A percentile compares a stretch with the other conserved stretches of the same genome.
Conservation (phyloP, 2,329 filamentous ascomycete species). For the Neopestalotiopsis sp. region DNA sequence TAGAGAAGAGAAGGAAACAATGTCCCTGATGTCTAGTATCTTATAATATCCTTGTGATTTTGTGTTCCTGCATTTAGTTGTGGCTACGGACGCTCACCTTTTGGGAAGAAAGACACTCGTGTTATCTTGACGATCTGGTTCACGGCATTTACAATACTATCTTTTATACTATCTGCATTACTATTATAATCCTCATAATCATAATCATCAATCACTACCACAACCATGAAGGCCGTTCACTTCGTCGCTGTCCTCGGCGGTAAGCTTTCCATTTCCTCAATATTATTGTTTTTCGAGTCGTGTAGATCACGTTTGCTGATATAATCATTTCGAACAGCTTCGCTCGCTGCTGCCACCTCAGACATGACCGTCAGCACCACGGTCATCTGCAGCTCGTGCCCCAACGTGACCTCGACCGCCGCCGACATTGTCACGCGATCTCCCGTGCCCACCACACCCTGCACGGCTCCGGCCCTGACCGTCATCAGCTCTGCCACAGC, state of each 20-base stretch:
- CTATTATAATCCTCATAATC: background rate
- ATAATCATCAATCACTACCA: background rate
- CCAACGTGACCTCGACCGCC: background rate
- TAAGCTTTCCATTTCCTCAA: background rate
- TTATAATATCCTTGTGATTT: background rate
- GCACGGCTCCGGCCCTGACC: conserved; percentile 4
- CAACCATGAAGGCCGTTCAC: background rate
- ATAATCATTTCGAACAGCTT: background rate
- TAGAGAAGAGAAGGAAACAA: no score
- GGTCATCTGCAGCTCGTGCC: conserved; percentile 2
- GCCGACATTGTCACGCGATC: conserved; percentile 10
- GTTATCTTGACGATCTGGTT: background rate
- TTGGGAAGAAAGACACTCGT: background rate
- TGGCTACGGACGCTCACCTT: background rate
- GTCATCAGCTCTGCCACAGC: conserved; percentile 3
- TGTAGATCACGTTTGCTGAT: background rate
- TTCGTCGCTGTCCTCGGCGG: background rate
- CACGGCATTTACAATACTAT: background rate
- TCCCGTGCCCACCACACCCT: background rate
- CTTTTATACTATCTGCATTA: background rate
- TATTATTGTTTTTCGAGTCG: background rate
- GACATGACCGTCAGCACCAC: conserved; percentile 8
- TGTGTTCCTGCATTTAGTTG: background rate
- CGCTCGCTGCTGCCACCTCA: background rate
- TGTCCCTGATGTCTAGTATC: no score